These are phyloP conservation scores for Clavispora santaluciae DNA, from an alignment of 805 yeast genomes.

Conservation along the genomic window DNA sequence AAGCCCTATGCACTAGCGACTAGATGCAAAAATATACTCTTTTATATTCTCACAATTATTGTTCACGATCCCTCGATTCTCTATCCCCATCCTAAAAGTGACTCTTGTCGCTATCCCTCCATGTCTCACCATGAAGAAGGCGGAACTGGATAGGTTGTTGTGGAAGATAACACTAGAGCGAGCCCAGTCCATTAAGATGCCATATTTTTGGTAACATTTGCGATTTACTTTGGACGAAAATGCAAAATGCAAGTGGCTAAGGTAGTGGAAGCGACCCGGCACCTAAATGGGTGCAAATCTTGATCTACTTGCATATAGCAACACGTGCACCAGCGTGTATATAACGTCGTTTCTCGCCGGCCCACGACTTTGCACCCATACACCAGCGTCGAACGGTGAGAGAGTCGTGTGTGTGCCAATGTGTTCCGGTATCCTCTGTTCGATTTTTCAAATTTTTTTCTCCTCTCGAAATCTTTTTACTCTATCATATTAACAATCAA, in stretches of 20 bases:
- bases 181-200: too few species aligned
- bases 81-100: too few species aligned
- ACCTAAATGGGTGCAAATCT: background rate
- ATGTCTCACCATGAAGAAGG: too few species aligned
- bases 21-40: too few species aligned
- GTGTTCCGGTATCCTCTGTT: constrained; percentile 7
- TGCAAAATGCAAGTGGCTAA: too few species aligned
- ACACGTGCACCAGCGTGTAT: background rate
- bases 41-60: too few species aligned
- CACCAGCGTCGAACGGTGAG: background rate
- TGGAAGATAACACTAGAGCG: too few species aligned
- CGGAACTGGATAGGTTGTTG: too few species aligned
- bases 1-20: too few species aligned
- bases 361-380: constrained; percentile 1
- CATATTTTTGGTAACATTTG: background rate
- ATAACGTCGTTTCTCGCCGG: background rate
- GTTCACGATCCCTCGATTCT: too few species aligned
- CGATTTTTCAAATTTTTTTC: constrained; percentile 13
- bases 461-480: constrained; percentile 7
- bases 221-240: too few species aligned
- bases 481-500: constrained; percentile 10
- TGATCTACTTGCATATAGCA: background rate
- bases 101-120: too few species aligned
- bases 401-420: constrained; percentile 15
- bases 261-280: background rate